phyloP scores from a whole-genome alignment of 495 filamentous ascomycete species.

The Penicillium cataractarum region DNA sequence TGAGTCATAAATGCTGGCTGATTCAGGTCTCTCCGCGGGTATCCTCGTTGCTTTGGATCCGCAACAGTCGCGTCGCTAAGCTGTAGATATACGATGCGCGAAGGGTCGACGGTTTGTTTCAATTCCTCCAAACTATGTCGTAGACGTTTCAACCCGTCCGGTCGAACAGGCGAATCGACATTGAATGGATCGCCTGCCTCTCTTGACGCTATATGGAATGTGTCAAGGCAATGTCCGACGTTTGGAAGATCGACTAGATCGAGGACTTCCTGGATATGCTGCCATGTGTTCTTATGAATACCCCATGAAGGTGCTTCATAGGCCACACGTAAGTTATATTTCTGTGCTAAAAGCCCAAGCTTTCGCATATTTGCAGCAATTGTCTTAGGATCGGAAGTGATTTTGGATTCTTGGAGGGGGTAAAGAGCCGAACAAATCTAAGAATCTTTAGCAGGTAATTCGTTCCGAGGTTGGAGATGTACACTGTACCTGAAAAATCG shows the following conservation, averaged over 20 bases:
- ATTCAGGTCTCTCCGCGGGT: slow-evolving; percentile 11
- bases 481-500: slow-evolving; percentile 15
- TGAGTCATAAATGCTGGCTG: slow-evolving; percentile 19
- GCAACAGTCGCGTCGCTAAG: slow-evolving; percentile 21
- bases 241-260: slow-evolving; percentile 13
- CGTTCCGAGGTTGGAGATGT: neutral
- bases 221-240: slow-evolving; percentile 15
- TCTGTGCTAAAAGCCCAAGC: slow-evolving; percentile 13
- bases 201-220: slow-evolving; percentile 15
- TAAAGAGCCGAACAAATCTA: slow-evolving; percentile 21
- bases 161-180: neutral
- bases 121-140: slow-evolving; percentile 3
- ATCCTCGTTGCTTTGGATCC: slow-evolving; percentile 8
- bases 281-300: slow-evolving; percentile 18
- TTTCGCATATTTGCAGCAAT: slow-evolving; percentile 22
- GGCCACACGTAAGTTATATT: slow-evolving; percentile 9
- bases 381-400: slow-evolving; percentile 9
- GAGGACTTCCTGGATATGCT: slow-evolving; percentile 14
- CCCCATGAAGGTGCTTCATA: slow-evolving; percentile 18
- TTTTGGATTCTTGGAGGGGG: slow-evolving; percentile 10
- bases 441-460: neutral
- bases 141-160: slow-evolving; percentile 2
- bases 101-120: slow-evolving; percentile 8
- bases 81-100: slow-evolving; percentile 18
- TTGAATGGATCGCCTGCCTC: slow-evolving; percentile 18